phyloP scores from a whole-genome alignment of 1,284 basidiomycete genomes.

The Phaffia rhodozyma region DNA sequence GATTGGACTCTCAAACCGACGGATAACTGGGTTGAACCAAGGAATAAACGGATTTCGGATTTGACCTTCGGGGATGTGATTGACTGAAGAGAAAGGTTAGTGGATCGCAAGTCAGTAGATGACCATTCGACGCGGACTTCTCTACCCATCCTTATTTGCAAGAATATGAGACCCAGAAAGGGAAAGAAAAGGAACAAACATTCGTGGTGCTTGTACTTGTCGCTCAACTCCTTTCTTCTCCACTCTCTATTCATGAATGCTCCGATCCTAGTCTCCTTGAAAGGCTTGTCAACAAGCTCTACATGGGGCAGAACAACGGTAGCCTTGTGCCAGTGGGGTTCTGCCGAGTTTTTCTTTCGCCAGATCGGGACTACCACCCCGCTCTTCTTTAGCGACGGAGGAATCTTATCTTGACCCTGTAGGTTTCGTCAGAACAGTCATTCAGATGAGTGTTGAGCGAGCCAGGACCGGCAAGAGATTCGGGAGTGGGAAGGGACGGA shows the following conservation, averaged over 20 bases:
- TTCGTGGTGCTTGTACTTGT: not conserved
- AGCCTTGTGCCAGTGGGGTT: conserved; percentile 4
- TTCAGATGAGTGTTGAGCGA: not conserved
- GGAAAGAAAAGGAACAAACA: not conserved
- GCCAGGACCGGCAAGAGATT: not conserved
- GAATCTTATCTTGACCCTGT: not conserved
- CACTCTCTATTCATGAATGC: conserved; percentile 11
- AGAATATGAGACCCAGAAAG: too few species aligned
- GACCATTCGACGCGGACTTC: too few species aligned
- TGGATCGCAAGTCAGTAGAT: not conserved
- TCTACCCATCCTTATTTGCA: too few species aligned
- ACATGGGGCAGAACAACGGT: conserved; percentile 2
- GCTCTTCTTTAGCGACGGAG: too few species aligned
- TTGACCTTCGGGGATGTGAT: conserved; percentile 4
- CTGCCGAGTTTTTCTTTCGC: not conserved
- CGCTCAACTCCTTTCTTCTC: not conserved
- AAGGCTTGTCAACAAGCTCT: not conserved
- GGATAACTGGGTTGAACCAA: conserved; percentile 8
- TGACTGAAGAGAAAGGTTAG: not conserved
- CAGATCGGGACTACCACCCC: too few species aligned
- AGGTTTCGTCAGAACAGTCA: not conserved
- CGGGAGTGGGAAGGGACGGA: not conserved
- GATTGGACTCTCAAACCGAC: not conserved
- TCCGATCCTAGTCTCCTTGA: conserved; percentile 3
- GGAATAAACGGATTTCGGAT: conserved; percentile 17